Evolutionary conservation across 352 stramenopile species (phyloP), one percentile per base, ranked within the genome.

Genomic region (Phytophthora colocasiae): DNA sequence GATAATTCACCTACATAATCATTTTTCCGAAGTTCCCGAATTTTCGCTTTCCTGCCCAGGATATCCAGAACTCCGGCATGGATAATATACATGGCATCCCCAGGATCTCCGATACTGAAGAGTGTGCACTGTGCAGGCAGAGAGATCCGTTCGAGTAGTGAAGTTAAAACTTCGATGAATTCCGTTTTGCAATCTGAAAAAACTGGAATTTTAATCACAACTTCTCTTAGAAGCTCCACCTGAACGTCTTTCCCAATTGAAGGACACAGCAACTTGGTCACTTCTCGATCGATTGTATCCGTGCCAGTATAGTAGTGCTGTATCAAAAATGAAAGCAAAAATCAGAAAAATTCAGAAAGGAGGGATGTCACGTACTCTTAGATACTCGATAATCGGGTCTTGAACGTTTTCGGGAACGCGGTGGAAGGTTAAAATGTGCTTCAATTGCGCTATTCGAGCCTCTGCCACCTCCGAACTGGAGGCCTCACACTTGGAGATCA

Each of bases 401-500:
- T 12, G 36, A 41, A 41, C 36, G 12, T 17, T 8, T 6, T 41
- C 36, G 15, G 36, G 36, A 17, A 41, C 36, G 36, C 10, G 36
- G 36, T 41, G 36, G 36, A 41, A 41, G 36, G 36, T 41, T 14
- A 41, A 41, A 41, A 41, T 41, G 36, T 41, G 36, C 1, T 41
- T 19, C 11, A 91, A 63, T 45, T 91, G 82, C 27, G 81, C 83
- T 32, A 89, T 85, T 3, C 77, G 54, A 0, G 82, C 80, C 32
- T 91, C 76, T 0, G 75, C 68, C 12, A 64, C 60, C 47, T 88
- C 78, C 0, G 32, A 49, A n/a, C 84, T 77, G 0, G 70, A 74
- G 52, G 64, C 76, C 44, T 91, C 80, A 32, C 82, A 87, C 54
- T 87, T 88, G 19, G 82, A 89, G 29, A 91, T 66, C 43, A 91